phyloP scores from a whole-genome alignment of 345 rosid species.

The Gossypium bickii region DNA sequence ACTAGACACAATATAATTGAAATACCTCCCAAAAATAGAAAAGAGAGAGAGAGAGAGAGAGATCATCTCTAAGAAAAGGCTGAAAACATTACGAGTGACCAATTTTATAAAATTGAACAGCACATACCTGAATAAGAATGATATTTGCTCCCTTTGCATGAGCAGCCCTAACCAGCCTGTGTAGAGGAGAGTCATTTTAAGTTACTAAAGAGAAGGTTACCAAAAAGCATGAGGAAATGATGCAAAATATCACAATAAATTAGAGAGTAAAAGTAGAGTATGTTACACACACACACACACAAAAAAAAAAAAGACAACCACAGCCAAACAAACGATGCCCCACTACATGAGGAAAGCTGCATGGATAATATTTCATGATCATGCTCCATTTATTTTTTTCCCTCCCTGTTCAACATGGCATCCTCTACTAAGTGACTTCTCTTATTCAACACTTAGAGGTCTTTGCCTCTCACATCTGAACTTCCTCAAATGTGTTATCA shows the following conservation, averaged over 20 bases:
- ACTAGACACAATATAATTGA: not conserved
- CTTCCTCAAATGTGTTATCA: not conserved
- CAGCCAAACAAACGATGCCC: not conserved
- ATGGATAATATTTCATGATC: not conserved
- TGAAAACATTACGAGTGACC: not conserved
- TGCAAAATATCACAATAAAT: not conserved
- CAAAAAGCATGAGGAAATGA: slow-evolving; percentile 2
- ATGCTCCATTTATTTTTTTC: not conserved
- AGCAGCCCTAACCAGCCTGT: slow-evolving; percentile 72
- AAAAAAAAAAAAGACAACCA: not conserved
- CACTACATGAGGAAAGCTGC: not conserved
- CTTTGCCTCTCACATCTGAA: not conserved
- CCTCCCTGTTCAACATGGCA: not conserved
- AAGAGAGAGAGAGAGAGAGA: not conserved
- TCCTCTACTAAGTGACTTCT: not conserved
- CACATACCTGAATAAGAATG: slow-evolving; percentile 78
- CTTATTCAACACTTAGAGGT: not conserved
- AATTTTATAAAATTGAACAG: not conserved
- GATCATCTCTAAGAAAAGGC: not conserved
- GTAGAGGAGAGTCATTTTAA: slow-evolving; percentile 14
- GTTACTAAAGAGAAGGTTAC: not conserved
- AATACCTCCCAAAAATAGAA: not conserved
- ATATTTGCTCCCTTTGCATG: slow-evolving; percentile 72
- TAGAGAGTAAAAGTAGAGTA: not conserved
- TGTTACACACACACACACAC: not conserved